Conservation (phyloP, 2,329 filamentous ascomycete species). For the Corynespora cassiicola region DNA sequence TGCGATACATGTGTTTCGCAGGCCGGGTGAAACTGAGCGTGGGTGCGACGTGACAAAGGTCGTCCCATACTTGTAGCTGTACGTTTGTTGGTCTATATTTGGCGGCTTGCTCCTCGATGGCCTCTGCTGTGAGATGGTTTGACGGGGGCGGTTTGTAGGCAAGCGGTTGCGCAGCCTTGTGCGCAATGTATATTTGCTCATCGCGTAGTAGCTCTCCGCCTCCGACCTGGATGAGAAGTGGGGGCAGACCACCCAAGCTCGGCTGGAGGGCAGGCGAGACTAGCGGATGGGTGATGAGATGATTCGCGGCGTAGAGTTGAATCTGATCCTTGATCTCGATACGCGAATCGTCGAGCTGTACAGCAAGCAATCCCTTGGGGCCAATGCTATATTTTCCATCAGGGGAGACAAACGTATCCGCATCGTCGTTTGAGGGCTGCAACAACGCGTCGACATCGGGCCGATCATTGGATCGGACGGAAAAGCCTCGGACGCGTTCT, state of each 20-base stretch:
- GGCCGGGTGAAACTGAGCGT: conserved; percentile 96
- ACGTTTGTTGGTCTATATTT: conserved; percentile 86
- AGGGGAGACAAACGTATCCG: conserved; percentile 27
- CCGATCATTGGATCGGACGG: conserved; percentile 27
- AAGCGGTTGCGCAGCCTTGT: conserved; percentile 87
- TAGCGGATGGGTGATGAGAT: conserved; percentile 82
- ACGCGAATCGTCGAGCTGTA: conserved; percentile 69
- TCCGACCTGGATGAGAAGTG: conserved; percentile 83
- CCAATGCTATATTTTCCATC: conserved; percentile 47
- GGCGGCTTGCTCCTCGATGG: conserved; percentile 68
- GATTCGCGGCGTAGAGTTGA: conserved; percentile 85
- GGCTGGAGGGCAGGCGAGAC: conserved; percentile 90
- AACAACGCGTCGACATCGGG: conserved; percentile 18
- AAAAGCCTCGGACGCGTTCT: conserved; percentile 44
- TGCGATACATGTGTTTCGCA: conserved; percentile 94
- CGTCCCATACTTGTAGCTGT: conserved; percentile 94
- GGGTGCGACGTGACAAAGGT: conserved; percentile 89
- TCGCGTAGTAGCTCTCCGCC: conserved; percentile 90
- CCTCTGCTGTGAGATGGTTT: conserved; percentile 56
- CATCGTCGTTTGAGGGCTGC: conserved; percentile 9
- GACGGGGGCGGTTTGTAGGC: conserved; percentile 70
- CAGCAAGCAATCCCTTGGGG: conserved; percentile 57
- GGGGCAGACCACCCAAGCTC: conserved; percentile 87
- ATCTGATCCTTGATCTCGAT: conserved; percentile 89
- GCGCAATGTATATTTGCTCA: conserved; percentile 93